phyloP scores from a whole-genome alignment of 495 filamentous ascomycete genomes.

The Pyrenula massariospora region DNA sequence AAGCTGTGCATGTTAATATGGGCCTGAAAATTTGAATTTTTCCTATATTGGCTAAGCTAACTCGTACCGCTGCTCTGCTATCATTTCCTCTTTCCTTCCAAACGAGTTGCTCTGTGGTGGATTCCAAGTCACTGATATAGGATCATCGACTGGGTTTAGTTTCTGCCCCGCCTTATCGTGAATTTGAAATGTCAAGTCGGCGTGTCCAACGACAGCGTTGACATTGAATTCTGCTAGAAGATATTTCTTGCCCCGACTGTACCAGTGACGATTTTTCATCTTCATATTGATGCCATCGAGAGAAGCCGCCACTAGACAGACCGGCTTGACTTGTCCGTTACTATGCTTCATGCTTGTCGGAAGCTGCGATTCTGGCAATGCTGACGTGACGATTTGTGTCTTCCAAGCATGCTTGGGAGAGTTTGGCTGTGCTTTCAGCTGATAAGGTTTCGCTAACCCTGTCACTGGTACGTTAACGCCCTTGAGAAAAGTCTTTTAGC shows the following conservation, averaged over 20 bases:
- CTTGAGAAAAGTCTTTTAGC: no score
- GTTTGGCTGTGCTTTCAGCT: conserved; percentile 24
- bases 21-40: conserved; percentile 43
- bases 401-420: conserved; percentile 27
- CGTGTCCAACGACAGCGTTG: conserved; percentile 38
- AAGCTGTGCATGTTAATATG: conserved; percentile 75
- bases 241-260: conserved; percentile 22
- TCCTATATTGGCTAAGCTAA: not conserved
- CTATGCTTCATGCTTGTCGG: conserved; percentile 27
- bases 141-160: not conserved
- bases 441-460: conserved; percentile 26
- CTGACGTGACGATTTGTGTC: conserved; percentile 35
- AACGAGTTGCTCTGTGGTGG: not conserved
- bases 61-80: not conserved
- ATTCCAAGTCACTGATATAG: not conserved
- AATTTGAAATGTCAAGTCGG: conserved; percentile 42
- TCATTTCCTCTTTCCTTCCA: not conserved
- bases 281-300: conserved; percentile 25
- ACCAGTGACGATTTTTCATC: conserved; percentile 32
- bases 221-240: conserved; percentile 37
- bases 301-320: conserved; percentile 14
- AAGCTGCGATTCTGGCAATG: conserved; percentile 22
- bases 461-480: conserved; percentile 20
- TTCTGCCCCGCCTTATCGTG: conserved; percentile 30
- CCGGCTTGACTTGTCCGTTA: conserved; percentile 7